Conservation (phyloP, 2,329 filamentous ascomycete genomes). For the Ophiocordyceps sinensis region DNA sequence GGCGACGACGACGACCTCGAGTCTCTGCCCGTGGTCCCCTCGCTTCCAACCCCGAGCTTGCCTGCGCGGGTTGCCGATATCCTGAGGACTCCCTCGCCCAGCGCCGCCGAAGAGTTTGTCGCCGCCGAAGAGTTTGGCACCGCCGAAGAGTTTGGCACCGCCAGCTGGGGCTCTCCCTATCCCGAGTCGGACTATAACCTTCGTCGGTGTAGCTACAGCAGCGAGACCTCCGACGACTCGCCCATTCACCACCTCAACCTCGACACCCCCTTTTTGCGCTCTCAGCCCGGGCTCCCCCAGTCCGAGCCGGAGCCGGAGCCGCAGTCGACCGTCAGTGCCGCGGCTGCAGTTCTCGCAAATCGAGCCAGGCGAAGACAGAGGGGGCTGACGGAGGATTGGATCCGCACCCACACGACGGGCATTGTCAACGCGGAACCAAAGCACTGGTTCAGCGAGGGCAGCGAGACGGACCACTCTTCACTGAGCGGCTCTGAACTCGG, state of each 20-base stretch:
- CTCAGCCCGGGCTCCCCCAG: conserved; percentile 30
- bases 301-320: conserved; percentile 12
- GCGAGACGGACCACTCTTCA: conserved; percentile 62
- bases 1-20: conserved; percentile 34
- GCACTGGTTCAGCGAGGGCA: conserved; percentile 68
- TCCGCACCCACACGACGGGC: conserved; percentile 66
- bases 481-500: conserved; percentile 49
- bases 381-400: conserved; percentile 72
- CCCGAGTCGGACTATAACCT: conserved; percentile 45
- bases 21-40: conserved; percentile 42
- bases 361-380: conserved; percentile 42
- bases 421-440: conserved; percentile 54
- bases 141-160: conserved; percentile 41
- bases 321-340: conserved; percentile 29
- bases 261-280: conserved; percentile 47
- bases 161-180: conserved; percentile 89
- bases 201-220: conserved; percentile 38
- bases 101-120: conserved; percentile 26
- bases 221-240: conserved; percentile 44
- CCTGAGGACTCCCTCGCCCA: conserved; percentile 35
- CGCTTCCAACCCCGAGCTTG: conserved; percentile 43
- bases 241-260: conserved; percentile 48
- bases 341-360: conserved; percentile 49
- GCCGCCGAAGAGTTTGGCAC: conserved; percentile 53
- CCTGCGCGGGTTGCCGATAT: conserved; percentile 40